Conservation (phyloP, 768 basidiomycete species). For the Neoboletus brunneissimus region DNA sequence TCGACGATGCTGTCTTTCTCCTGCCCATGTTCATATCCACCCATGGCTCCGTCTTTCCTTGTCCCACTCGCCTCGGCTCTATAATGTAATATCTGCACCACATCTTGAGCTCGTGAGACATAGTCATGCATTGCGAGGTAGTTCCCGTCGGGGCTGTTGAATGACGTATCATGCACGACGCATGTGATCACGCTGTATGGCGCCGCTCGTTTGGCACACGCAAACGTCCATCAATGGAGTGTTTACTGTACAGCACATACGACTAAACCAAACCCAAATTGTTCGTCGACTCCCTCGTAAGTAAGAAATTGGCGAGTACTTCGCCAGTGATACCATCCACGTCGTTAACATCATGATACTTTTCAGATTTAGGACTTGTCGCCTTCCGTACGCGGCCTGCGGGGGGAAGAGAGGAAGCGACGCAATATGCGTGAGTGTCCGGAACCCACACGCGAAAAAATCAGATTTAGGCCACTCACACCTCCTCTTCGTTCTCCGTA, state of each 20-base stretch:
- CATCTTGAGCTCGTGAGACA: not conserved
- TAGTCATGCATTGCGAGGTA: too few relatives aligned
- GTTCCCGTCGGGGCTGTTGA: too few relatives aligned
- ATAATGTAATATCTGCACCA: not conserved
- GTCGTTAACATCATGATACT: not conserved
- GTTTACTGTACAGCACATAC: not conserved
- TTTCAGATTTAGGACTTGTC: not conserved
- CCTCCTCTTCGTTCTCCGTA: slow-evolving; percentile 50
- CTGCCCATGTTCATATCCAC: not conserved
- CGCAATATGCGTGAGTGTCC: not conserved
- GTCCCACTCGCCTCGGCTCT: not conserved
- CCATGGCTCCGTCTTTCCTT: not conserved
- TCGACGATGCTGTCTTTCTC: not conserved
- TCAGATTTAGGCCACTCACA: slow-evolving; percentile 37
- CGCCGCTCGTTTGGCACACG: not conserved
- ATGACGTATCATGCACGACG: too few relatives aligned
- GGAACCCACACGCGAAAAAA: not conserved
- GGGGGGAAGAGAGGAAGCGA: too few relatives aligned
- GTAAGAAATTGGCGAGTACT: not conserved
- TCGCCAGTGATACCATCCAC: not conserved
- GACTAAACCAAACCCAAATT: not conserved
- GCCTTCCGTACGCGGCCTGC: not conserved
- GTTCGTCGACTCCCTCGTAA: not conserved
- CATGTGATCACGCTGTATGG: not conserved
- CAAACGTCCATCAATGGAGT: not conserved